Evolutionary conservation across 371 early-diverging fungal species (phyloP), one percentile per base, ranked within the genome.

Genomic region (Haplosporangium sp.): DNA sequence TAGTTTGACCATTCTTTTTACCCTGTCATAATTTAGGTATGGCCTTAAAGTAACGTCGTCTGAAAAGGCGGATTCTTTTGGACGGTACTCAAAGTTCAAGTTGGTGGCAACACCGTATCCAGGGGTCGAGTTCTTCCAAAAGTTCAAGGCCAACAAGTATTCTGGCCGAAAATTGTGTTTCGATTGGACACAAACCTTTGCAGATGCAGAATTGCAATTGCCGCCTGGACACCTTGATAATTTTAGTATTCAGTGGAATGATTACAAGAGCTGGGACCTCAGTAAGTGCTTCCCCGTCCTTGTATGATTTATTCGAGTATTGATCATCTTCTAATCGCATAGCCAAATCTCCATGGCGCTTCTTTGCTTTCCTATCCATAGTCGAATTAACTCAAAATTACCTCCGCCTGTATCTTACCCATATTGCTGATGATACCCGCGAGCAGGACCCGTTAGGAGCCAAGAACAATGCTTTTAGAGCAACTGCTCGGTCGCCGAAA

Each of bases 321-420:
- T n/a, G 37, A 57, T 29, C 29, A 29, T 29, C 4, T 29, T 29
- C 29, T 29, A 29, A 29, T 29, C 14, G 29, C 29, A 29, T 29
- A 14, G 36, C 40, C 21, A 56, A 64, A 0, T 21, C 21, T 0
- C 11, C 16, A 29, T 13, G 2, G 0, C 5, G 36, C 23, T 41
- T 66, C 13, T 14, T 16, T 46, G 8, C 55, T 38, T 52, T 46
- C 45, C 29, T 58, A 42, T 43, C 13, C 6, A 5, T 65, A 79
- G 79, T 79, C n/a, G 79, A 79, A 43, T 55, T 79, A 62, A 79
- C 79, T 5, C 79, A 79, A 55, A 79, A 79, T 56, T 79, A 79
- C 50, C 65, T 79, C 51, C 79, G 79, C 41, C 55, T 79, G 13
- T 79, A 79, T 45, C 68, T 79, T 21, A 64, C 72, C 12, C 72